A percentile compares a stretch with the other conserved stretches of the same genome.
phyloP scores from a whole-genome alignment of 2,329 filamentous ascomycete species.

The Aureobasidium lini region DNA sequence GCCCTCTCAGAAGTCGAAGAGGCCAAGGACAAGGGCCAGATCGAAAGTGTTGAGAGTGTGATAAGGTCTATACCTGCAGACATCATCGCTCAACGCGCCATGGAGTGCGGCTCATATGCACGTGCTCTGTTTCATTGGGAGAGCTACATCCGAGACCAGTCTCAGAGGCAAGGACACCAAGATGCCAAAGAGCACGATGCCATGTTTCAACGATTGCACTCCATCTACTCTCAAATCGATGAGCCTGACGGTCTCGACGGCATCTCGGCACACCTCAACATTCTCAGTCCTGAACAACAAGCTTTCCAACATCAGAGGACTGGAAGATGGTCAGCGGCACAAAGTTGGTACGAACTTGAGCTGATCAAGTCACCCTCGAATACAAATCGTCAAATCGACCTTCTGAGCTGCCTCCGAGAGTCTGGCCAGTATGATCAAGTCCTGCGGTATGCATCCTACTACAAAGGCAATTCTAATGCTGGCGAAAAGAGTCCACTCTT shows the following conservation, averaged over 20 bases:
- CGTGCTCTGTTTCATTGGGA: conserved; percentile 92
- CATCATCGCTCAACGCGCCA: conserved; percentile 70
- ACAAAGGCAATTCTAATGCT: conserved; percentile 30
- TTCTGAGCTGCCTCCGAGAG: conserved; percentile 83
- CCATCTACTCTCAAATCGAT: conserved; percentile 95
- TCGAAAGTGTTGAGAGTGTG: conserved; percentile 63
- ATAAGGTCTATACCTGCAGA: conserved; percentile 62
- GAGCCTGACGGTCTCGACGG: conserved; percentile 95
- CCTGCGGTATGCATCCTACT: conserved; percentile 10
- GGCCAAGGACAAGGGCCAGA: conserved; percentile 45
- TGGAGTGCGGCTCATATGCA: conserved; percentile 91
- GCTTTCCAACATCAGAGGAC: conserved; percentile 88
- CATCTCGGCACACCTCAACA: conserved; percentile 77
- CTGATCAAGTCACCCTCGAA: conserved; percentile 61
- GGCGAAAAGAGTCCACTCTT: conserved; percentile 49
- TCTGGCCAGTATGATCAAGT: conserved; percentile 62
- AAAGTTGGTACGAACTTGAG: conserved; percentile 95
- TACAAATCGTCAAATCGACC: conserved; percentile 68
- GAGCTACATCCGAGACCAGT: conserved; percentile 64
- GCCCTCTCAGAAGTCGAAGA: conserved; percentile 43
- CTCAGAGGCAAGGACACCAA: conserved; percentile 33
- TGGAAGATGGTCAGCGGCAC: conserved; percentile 86
- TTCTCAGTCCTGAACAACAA: conserved; percentile 88
- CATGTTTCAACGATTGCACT: conserved; percentile 71
- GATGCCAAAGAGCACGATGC: conserved; percentile 44